Evolutionary conservation across 441 rosid species (phyloP), one percentile per base, ranked within the genome.

Genomic region (Viola pubescens): DNA sequence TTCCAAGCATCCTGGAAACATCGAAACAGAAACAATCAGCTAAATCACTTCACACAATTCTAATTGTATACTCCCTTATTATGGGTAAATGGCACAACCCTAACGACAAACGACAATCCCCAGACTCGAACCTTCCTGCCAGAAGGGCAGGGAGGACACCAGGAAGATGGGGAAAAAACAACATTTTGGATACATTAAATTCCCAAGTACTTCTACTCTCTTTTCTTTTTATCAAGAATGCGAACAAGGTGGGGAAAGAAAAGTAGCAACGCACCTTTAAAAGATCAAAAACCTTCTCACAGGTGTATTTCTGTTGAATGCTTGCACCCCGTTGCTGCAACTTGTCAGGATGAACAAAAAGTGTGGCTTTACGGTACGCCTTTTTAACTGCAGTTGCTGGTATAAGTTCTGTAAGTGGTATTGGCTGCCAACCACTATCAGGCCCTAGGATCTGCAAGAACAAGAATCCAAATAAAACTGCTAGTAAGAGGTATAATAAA

Each of bases 221-320:
- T 26, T 1, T 26, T 26, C 34, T 2, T 26, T n/a, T 26, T 26
- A 2, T 26, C 3, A 2, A 26, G 34, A 26, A 26, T 16, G 19
- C 19, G 19, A 52, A 10, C 5, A 41, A 12, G 19, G 40, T 34
- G 43, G 6, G n/a, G 50, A 51, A 52, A 37, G 5, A 58, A 26
- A 41, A 2, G 13, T 3, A 42, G 45, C 69, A 9, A 46, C 9
- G n/a, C 50, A 88, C 98, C 98, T 94, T 86, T 49, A 94, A 85
- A 73, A 94, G 97, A 68, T 94, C 97, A 62, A 89, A 94, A 70
- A 94, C 98, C 73, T 94, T 89, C 73, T 94, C 98, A 52, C 97
- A 94, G 1, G 55, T 80, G 79, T 94, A 94, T 82, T 86, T 94
- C 69, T 88, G 97, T 59, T 83, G 91, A 53, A 85, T 86, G 69